Base-by-base conservation (phyloP, 805 yeast genomes). In the Wickerhamomyces bisporus region DNA sequence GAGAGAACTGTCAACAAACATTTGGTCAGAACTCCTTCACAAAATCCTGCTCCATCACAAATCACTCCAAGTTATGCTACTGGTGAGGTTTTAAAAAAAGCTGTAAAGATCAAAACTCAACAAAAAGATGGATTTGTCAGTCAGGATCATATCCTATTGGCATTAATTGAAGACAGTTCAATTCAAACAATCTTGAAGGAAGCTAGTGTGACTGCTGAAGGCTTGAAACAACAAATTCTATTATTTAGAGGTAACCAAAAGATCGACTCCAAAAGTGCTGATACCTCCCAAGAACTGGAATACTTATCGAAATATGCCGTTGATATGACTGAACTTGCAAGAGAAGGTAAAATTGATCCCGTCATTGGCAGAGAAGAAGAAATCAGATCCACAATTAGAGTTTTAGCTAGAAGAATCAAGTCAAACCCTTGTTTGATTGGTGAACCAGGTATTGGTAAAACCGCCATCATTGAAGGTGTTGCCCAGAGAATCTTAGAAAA, bases 391-490 rank as follows among this genome's bases (percentile, higher is more conserved):
- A 86, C 96, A 24, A 91, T 93, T 42, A 77, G 98, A 44, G 96
- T 93, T 3, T 71, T 93, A 43, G 89, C 98, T n/a, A 82, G 98
- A 68, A 79, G 98, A 66, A 86, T 95, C 30, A 93, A 93, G 65
- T 89, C 97, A 6, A 93, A 93, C 59, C 96, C 98, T 13, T 93
- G 95, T 53, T 67, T 93, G 43, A 88, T 93, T 54, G 98, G 98
- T 72, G 98, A 93, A 56, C 96, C 98, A 30, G 98, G 98, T 78
- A 97, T 93, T 38, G 98, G 98, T 73, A 93, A 93, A 68, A 93
- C 98, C 27, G 86, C 95, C 23, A 91, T 93, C 52, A 96, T 93
- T 36, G 98, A 93, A 67, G 98, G 98, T 55, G 97, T 93, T 40
- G 98, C 98, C 11, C 98, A 91, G 65, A 76, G 98, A 66, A 87